Percentiles rank a stretch among this genome's conserved stretches.
phyloP scores from a whole-genome alignment of 2,329 filamentous ascomycete genomes.

The Pseudomassariella vexata region DNA sequence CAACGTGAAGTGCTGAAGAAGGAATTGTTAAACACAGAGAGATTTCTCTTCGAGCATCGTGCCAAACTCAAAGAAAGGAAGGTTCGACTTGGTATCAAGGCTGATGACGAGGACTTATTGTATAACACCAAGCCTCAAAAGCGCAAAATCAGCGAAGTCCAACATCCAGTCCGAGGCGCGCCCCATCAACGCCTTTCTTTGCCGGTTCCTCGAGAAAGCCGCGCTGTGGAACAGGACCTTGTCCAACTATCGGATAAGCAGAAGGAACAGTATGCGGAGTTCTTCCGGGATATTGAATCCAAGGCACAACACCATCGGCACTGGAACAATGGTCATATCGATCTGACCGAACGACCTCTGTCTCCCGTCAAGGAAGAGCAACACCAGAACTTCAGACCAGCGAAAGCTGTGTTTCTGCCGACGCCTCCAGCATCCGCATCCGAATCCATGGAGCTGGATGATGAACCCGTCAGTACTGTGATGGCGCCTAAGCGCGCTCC shows the following conservation, averaged over 20 bases:
- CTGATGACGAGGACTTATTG: constrained; percentile 85
- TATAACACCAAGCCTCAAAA: constrained; percentile 85
- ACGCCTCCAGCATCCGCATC: constrained; percentile 56
- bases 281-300: constrained; percentile 76
- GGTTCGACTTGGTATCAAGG: constrained; percentile 80
- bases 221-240: constrained; percentile 68
- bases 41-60: constrained; percentile 76
- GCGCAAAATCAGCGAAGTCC: constrained; percentile 48
- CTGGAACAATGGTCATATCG: constrained; percentile 87
- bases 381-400: constrained; percentile 62
- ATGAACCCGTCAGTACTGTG: constrained; percentile 22
- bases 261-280: constrained; percentile 74
- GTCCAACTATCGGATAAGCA: constrained; percentile 69
- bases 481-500: constrained; percentile 22
- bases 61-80: constrained; percentile 82
- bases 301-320: constrained; percentile 83
- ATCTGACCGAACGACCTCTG: constrained; percentile 80
- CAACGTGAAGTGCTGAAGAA: constrained; percentile 76
- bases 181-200: constrained; percentile 62
- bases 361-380: constrained; percentile 67
- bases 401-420: constrained; percentile 65
- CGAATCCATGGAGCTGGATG: constrained; percentile 52
- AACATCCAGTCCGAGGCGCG: constrained; percentile 53
- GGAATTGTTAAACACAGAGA: constrained; percentile 70
- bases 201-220: constrained; percentile 64